Evolutionary conservation across 345 rosid genomes (phyloP).

Genomic region (Erucastrum elatum): DNA sequence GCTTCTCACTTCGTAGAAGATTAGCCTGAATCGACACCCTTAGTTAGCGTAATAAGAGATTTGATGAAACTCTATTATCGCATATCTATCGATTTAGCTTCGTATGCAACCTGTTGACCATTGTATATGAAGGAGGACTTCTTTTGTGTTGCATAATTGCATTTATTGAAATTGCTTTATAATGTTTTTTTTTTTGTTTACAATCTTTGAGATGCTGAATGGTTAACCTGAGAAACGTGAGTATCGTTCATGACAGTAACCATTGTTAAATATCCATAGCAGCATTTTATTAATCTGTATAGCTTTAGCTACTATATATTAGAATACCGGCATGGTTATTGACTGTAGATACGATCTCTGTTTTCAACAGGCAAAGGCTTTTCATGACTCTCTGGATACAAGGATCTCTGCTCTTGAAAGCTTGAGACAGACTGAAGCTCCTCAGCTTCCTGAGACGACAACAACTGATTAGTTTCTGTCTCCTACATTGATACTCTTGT

Average conservation of each 20-base stretch:
- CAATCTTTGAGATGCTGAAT: background rate
- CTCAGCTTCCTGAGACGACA: constrained; percentile 57
- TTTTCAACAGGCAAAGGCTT: constrained; percentile 55
- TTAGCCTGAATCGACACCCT: constrained; percentile 7
- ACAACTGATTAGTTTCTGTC: constrained; percentile 52
- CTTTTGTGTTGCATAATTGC: background rate
- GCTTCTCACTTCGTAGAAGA: background rate
- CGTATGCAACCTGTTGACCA: background rate
- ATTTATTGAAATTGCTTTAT: no score
- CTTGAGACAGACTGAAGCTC: constrained; percentile 57
- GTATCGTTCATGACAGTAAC: background rate
- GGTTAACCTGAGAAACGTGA: constrained; percentile 2
- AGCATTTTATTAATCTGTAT: background rate
- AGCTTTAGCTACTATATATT: background rate
- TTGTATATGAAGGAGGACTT: background rate
- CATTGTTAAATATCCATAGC: background rate
- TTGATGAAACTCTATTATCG: background rate
- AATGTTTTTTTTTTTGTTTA: background rate
- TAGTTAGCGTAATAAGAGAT: constrained; percentile 15
- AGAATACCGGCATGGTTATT: background rate
- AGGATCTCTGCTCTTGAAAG: constrained; percentile 76
- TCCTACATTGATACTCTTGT: constrained; percentile 10
- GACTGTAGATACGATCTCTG: constrained; percentile 17
- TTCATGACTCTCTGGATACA: constrained; percentile 68
- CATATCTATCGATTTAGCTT: background rate